A percentile compares a stretch with the other conserved stretches of the same genome.
Conservation (phyloP, 2,329 filamentous ascomycete species). For the Chalaropsis ovoidea region DNA sequence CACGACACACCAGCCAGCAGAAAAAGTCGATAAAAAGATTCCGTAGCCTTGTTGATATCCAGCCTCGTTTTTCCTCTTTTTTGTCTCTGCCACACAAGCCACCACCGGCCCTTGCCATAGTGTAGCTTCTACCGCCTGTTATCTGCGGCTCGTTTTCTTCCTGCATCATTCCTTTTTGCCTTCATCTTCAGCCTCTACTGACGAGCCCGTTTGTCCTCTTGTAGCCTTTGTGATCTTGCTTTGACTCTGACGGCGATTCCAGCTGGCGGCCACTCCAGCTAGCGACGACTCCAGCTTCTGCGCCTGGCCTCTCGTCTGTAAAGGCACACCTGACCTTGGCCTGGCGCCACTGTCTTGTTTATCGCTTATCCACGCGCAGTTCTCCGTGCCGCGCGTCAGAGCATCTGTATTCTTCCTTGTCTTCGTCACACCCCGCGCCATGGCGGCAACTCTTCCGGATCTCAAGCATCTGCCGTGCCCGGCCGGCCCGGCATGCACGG, state of each 20-base stretch:
- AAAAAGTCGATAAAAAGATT: not conserved
- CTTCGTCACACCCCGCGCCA: not conserved
- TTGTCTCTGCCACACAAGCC: not conserved
- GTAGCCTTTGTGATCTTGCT: not conserved
- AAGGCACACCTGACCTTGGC: not conserved
- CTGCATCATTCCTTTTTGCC: not conserved
- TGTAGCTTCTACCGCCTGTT: not conserved
- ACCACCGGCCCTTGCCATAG: not conserved
- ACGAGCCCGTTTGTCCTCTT: not conserved
- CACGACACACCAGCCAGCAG: not conserved
- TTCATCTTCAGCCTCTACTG: not conserved
- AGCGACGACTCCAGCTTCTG: not conserved
- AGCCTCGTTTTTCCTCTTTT: not conserved
- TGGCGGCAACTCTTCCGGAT: conserved; percentile 25
- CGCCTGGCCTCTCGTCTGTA: not conserved
- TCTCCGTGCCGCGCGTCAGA: not conserved
- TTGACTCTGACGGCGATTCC: not conserved
- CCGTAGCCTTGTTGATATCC: not conserved
- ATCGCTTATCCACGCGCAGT: not conserved
- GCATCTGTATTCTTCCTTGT: not conserved
- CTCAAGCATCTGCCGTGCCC: conserved; percentile 45
- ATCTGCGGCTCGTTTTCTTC: not conserved
- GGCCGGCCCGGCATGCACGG: conserved; percentile 39
- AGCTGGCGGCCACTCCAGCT: too few species aligned
- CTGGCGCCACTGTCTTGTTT: not conserved